Conservation (phyloP, 225 moss, liverwort and hornwort genomes). For the Ulota crispa region DNA sequence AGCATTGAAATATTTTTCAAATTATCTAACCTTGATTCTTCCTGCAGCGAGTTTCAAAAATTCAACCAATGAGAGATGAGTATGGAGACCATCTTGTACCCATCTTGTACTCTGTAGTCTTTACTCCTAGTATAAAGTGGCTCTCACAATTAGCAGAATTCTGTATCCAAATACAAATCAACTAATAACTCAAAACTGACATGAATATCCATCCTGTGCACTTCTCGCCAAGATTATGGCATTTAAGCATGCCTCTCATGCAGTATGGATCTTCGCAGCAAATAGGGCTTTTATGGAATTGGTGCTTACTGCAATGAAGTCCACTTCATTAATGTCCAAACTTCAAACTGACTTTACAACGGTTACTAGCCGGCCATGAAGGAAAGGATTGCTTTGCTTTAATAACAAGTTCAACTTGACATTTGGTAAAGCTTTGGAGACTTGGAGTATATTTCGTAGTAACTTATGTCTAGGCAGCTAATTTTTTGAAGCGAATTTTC, state of each 20-base stretch:
- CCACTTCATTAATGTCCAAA: not conserved
- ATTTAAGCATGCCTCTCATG: not conserved
- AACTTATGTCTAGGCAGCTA: too few species aligned
- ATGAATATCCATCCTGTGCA: not conserved
- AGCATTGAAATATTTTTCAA: too few species aligned
- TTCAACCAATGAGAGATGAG: too few species aligned
- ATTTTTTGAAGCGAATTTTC: too few species aligned
- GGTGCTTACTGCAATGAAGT: not conserved
- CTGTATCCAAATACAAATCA: not conserved
- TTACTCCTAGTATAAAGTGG: too few species aligned
- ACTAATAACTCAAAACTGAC: too few species aligned
- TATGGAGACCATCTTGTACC: too few species aligned
- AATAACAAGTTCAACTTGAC: not conserved
- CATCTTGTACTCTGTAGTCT: too few species aligned
- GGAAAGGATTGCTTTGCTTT: too few species aligned
- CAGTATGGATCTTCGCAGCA: not conserved
- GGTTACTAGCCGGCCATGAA: not conserved
- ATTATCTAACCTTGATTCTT: too few species aligned
- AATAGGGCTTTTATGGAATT: not conserved
- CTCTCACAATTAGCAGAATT: too few species aligned
- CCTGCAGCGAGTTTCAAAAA: too few species aligned
- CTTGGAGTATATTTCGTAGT: not conserved
- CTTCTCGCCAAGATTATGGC: not conserved
- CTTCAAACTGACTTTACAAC: not conserved
- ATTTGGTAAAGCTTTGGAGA: not conserved